Base-by-base conservation (phyloP, 805 yeast genomes). In the Kluyveromyces lactis region DNA sequence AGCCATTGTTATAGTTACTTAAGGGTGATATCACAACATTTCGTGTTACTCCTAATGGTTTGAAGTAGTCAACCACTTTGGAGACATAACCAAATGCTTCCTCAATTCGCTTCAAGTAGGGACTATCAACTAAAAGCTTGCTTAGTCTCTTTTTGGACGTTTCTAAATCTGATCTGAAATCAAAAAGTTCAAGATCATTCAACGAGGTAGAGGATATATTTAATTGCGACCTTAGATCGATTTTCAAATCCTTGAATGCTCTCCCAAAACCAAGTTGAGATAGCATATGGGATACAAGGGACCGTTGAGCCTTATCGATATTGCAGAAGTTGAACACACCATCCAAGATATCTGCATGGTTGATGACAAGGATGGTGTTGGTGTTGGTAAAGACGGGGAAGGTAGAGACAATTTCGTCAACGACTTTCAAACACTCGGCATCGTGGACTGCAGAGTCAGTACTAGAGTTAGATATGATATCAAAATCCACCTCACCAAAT, bases 401-500 rank as follows among this genome's bases (percentile, higher is more conserved):
- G 2, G 71, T 57, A 0, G 68, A 56, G 2, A 85, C 58, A 4
- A 87, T 68, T 49, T 89, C 95, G 52, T 82, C 89, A 26, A 86
- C 69, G 1, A 86, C 84, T 47, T 83, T 83, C 34, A 92, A 66
- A 42, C 90, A 76, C 53, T 92, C 99, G 0, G 97, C 96, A 56
- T 92, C 97, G 47, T 81, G 72, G 33, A 73, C 71, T 2, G 77
- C 64, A 8, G 72, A 56, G 33, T 73, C 74, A 1, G 62, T 48
- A 1, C 69, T 50, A n/a, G 68, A 65, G 0, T 82, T 68, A 1
- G 66, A 58, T 2, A 83, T 67, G 18, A 87, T 80, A 60, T 92
- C 97, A 60, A 90, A 89, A 51, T 82, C 94, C 29, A 86, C 77
- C 43, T 94, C 95, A 23, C 81, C 76, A 56, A 79, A 87, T 50